Percentiles rank a stretch among this genome's conserved stretches.
Evolutionary conservation across 164 flowering plant species (phyloP).

Genomic region (Amborella trichopoda): DNA sequence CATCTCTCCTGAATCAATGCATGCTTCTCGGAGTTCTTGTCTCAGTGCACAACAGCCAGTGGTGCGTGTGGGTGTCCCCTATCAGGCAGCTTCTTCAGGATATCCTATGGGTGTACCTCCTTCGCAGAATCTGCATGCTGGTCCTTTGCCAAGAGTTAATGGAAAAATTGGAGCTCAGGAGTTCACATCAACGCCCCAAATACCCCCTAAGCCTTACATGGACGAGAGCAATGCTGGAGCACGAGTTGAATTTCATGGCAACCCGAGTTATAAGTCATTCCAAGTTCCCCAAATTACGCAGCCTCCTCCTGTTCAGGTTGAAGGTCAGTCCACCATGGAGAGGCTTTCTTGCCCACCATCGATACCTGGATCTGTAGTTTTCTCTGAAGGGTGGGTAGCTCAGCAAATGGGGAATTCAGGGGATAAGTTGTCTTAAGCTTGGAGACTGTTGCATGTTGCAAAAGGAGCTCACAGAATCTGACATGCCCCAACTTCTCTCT

Average conservation of each 20-base stretch:
- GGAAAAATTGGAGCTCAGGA: slow-evolving; percentile 30
- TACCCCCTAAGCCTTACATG: slow-evolving; percentile 19
- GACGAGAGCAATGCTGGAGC: slow-evolving; percentile 23
- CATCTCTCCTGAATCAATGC: too few species aligned
- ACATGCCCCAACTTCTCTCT: too few species aligned
- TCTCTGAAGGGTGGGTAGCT: slow-evolving; percentile 33
- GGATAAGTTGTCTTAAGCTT: slow-evolving; percentile 17
- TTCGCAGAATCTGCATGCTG: slow-evolving; percentile 19
- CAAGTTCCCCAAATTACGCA: too few species aligned
- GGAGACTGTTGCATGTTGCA: slow-evolving; percentile 78
- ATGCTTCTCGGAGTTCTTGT: slow-evolving; percentile 26
- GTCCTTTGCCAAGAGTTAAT: not conserved
- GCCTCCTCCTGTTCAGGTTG: slow-evolving; percentile 9
- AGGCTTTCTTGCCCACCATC: slow-evolving; percentile 54
- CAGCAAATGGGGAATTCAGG: slow-evolving; percentile 26
- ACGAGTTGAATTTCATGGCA: slow-evolving; percentile 37
- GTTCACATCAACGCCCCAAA: slow-evolving; percentile 30
- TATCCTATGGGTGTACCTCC: too few species aligned
- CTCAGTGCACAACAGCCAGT: too few species aligned
- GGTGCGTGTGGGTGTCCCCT: too few species aligned
- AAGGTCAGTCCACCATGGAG: slow-evolving; percentile 15
- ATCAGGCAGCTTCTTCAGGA: too few species aligned
- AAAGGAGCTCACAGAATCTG: too few species aligned
- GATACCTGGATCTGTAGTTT: slow-evolving; percentile 23
- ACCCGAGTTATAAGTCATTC: slow-evolving; percentile 28